Evolutionary conservation across 2,329 filamentous ascomycete genomes (phyloP), one percentile per base, ranked within the genome.

Genomic region (Sporothrix luriei): DNA sequence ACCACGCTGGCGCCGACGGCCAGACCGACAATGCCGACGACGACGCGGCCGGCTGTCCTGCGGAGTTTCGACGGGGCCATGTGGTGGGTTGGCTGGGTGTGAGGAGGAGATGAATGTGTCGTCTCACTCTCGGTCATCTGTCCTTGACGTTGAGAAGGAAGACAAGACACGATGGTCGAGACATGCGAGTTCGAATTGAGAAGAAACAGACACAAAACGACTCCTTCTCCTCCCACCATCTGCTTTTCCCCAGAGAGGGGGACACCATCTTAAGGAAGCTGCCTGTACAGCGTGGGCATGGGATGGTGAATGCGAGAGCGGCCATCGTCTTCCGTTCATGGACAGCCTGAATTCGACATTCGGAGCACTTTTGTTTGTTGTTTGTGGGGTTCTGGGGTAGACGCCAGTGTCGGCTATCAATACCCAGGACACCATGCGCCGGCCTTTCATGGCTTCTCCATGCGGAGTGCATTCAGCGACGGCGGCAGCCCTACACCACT

Each of bases 41-140:
- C 66, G 24, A 68, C 54, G 40, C 66, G 66, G 66, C 52, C 66
- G 26, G 51, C 52, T 43, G 66, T 61, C 66, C 51, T 68, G 54
- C 66, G 66, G 43, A 68, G 66, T 24, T 54, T 46, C 33, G 66
- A 68, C 10, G 54, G 52, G n/a, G 66, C 54, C 66, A 68, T 68
- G 54, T 4, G 13, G 14, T 26, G 10, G 26, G 24, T 11, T 33
- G 46, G 48, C n/a, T 33, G 33, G 33, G 33, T 5, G 33, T 33
- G 55, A 16, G 29, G 29, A n/a, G 1, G 55, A 9, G 29, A 7
- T 61, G 33, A 5, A 16, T 48, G 19, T 59, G 29, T 33, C 33
- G 33, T 64, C 40, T 33, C 61, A 19, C 38, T 46, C 59, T 48
- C 19, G 26, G 9, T n/a, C 7, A 14, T 38, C 6, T 5, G 19